Percentiles rank a stretch among this genome's conserved stretches.
Evolutionary conservation across 495 filamentous ascomycete species (phyloP).

Genomic region (Daldinia caldariorum): DNA sequence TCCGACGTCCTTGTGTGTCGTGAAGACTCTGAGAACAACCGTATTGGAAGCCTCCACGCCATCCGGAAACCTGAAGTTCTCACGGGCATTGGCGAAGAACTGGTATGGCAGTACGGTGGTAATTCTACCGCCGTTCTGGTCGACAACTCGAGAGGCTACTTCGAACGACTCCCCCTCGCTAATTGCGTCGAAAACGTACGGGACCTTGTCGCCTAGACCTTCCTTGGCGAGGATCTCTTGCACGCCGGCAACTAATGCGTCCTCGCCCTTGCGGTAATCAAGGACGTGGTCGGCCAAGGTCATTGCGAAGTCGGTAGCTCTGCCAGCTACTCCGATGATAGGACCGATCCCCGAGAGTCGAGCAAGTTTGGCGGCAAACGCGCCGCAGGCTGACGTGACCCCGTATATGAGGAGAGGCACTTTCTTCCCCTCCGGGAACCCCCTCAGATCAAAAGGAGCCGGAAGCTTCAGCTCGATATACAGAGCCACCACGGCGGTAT

Average conservation of each 20-base stretch:
- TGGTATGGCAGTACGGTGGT: constrained; percentile 40
- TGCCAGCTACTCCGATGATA: constrained; percentile 53
- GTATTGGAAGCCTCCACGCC: constrained; percentile 28
- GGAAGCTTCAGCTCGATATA: constrained; percentile 49
- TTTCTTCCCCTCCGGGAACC: constrained; percentile 22
- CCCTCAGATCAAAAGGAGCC: constrained; percentile 22
- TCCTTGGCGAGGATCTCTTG: constrained; percentile 49
- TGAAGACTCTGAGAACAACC: constrained; percentile 33
- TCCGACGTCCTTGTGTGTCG: constrained; percentile 51
- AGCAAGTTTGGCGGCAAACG: constrained; percentile 54
- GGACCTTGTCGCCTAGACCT: constrained; percentile 40
- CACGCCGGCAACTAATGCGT: constrained; percentile 28
- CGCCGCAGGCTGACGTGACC: constrained; percentile 52
- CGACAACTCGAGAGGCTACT: constrained; percentile 41
- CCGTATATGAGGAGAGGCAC: constrained; percentile 53
- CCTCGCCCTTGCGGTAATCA: constrained; percentile 55
- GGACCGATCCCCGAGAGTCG: constrained; percentile 52
- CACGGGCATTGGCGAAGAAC: constrained; percentile 13
- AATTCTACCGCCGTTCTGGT: constrained; percentile 33
- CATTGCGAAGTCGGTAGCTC: constrained; percentile 49
- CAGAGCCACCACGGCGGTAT: constrained; percentile 54
- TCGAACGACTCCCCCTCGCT: constrained; percentile 40
- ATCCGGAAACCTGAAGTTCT: constrained; percentile 34
- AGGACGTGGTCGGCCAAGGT: constrained; percentile 52
- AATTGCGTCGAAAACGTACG: constrained; percentile 48